These are phyloP conservation scores for Trichoderma asperelloides DNA, from an alignment of 495 filamentous ascomycete species.

Conservation along the genomic window DNA sequence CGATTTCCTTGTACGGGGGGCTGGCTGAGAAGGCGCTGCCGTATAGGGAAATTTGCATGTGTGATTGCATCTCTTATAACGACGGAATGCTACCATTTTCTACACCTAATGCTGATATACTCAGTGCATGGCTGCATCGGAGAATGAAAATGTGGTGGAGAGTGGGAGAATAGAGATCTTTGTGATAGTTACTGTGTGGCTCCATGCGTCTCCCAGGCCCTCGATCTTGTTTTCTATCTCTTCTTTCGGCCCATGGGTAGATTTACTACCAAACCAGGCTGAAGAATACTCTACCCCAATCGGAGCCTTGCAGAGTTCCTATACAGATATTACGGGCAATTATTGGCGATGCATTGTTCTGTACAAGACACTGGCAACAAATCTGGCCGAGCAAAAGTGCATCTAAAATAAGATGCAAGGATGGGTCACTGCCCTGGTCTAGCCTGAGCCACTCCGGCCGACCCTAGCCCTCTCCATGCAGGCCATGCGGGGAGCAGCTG, in stretches of 20 bases:
- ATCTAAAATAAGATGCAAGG: neutral
- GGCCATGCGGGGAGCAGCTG: slow-evolving; percentile 1
- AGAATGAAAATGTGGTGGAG: neutral
- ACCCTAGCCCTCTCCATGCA: neutral
- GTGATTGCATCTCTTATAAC: neutral
- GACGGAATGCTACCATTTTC: neutral
- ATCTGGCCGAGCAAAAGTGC: slow-evolving; percentile 4
- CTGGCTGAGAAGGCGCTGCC: neutral
- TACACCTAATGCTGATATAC: neutral
- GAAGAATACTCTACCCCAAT: neutral
- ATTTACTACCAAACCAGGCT: neutral
- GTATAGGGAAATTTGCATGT: neutral
- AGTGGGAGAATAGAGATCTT: neutral
- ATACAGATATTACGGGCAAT: neutral
- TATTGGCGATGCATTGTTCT: neutral
- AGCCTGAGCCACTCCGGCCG: neutral
- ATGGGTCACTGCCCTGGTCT: neutral
- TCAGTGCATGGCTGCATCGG: neutral
- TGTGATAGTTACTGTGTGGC: neutral
- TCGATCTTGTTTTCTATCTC: neutral
- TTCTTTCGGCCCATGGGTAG: neutral
- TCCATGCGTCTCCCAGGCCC: neutral
- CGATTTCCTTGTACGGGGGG: neutral
- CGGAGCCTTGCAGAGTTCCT: neutral
- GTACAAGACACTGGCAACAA: neutral